Evolutionary conservation across 768 basidiomycete genomes (phyloP), one percentile per base, ranked within the genome.

Genomic region (Mycena polygramma): DNA sequence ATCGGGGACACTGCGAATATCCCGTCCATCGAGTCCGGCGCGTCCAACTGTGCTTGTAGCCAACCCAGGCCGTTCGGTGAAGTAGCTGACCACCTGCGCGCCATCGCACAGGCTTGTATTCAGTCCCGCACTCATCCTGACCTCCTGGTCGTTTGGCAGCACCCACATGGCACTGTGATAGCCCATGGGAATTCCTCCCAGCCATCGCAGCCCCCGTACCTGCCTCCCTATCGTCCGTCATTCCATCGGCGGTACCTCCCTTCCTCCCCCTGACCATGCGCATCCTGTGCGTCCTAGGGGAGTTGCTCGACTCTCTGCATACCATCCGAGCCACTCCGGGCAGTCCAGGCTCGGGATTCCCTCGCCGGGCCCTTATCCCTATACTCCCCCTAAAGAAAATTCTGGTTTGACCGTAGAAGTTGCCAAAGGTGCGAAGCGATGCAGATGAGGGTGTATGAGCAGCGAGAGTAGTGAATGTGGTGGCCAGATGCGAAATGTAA

Each of bases 221-320:
- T 52, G 51, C 60, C 36, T 62, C 60, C 49, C 59, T 35, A 4
- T 37, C 24, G 15, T 62, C 62, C 62, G 41, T 63, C 2, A 26
- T 63, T 62, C 62, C 51, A 53, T 41, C 24, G n/a, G 62, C 26
- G 24, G 51, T 14, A 24, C 62, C 51, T 61, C 61, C 62, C 35
- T 17, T 53, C 39, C 19, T 22, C 62, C 62, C 51, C 62, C 35
- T 7, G 51, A 30, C 62, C 39, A 19, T 63, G 62, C 51, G 4
- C 24, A 19, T 63, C 62, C 51, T 53, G 41, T 37, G 10, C 24
- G 20, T 63, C 62, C 51, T 53, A 2, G 24, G 51, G 51, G 62
- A 53, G 51, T 63, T 15, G 24, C 15, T 63, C 41, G 39, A 14
- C 39, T 20, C 51, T 53, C 62, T 39, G n/a, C n/a, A 36, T 4